Conservation (phyloP, 2,329 filamentous ascomycete species). For the Penicillium sp. region DNA sequence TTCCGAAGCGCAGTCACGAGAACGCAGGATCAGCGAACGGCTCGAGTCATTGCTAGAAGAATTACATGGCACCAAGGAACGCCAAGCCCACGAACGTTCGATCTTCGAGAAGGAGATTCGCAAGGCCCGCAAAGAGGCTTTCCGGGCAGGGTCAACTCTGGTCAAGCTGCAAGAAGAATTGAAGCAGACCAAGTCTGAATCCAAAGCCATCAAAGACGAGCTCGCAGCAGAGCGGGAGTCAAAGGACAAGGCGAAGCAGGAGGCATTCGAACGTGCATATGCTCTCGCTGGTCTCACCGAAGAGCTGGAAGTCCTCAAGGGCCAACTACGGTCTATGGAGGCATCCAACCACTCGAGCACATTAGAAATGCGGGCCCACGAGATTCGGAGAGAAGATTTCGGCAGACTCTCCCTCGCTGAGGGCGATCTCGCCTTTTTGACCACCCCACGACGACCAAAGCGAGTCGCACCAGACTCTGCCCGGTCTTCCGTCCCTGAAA, state of each 20-base stretch:
- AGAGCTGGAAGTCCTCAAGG: constrained; percentile 45
- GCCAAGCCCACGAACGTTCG: constrained; percentile 46
- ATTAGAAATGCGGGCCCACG: constrained; percentile 34
- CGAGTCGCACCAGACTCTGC: constrained; percentile 31
- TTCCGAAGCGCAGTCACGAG: constrained; percentile 43
- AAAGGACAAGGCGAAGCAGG: constrained; percentile 47
- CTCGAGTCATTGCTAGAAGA: constrained; percentile 52
- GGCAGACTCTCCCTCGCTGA: constrained; percentile 31
- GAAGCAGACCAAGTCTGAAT: constrained; percentile 42
- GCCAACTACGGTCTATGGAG: constrained; percentile 40
- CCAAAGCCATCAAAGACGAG: constrained; percentile 54
- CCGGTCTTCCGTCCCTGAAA: constrained; percentile 17
- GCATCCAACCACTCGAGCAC: constrained; percentile 35
- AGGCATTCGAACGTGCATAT: constrained; percentile 49
- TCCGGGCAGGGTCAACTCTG: constrained; percentile 54
- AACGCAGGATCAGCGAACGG: constrained; percentile 45
- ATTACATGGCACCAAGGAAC: constrained; percentile 51
- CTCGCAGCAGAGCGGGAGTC: constrained; percentile 49
- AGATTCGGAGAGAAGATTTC: constrained; percentile 29
- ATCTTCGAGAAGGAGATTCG: constrained; percentile 59
- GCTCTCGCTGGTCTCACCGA: constrained; percentile 46
- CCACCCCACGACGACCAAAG: constrained; percentile 35
- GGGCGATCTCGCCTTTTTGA: constrained; percentile 33
- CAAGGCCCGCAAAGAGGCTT: constrained; percentile 56
- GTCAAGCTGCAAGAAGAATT: constrained; percentile 56